phyloP scores from a whole-genome alignment of 345 rosid genomes.

The Boechera stricta region DNA sequence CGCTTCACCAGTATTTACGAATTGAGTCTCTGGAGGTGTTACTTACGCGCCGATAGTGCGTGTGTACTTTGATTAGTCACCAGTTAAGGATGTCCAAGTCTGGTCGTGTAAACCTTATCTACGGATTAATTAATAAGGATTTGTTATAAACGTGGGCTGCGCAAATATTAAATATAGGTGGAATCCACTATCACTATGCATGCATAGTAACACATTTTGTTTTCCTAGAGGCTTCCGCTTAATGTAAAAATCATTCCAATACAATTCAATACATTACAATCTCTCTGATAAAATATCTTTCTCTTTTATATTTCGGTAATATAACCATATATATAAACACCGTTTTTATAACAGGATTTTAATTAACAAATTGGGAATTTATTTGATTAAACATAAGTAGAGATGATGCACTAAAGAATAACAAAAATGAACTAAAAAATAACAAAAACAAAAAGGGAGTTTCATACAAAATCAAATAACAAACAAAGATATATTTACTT shows the following conservation, averaged over 20 bases:
- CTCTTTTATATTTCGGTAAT: too few species aligned
- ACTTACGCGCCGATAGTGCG: constrained; percentile 17
- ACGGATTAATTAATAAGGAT: too few species aligned
- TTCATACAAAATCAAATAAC: background rate
- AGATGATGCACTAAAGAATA: background rate
- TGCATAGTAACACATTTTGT: too few species aligned
- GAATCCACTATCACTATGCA: too few species aligned
- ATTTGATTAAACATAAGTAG: background rate
- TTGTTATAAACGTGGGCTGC: too few species aligned
- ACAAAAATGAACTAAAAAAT: background rate
- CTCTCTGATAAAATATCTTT: too few species aligned
- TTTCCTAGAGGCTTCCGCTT: too few species aligned
- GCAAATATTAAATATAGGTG: too few species aligned
- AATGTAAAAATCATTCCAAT: too few species aligned
- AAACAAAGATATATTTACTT: constrained; percentile 42
- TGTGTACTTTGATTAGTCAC: background rate
- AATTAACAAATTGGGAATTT: background rate
- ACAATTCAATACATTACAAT: too few species aligned
- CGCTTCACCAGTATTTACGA: background rate
- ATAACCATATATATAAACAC: too few species aligned
- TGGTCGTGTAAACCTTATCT: constrained; percentile 37
- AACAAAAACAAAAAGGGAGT: background rate
- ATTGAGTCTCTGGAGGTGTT: background rate
- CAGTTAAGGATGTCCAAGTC: background rate
- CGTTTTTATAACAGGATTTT: too few species aligned